Conservation (phyloP, 305 asterid genomes). For the Fraxinus albicans region DNA sequence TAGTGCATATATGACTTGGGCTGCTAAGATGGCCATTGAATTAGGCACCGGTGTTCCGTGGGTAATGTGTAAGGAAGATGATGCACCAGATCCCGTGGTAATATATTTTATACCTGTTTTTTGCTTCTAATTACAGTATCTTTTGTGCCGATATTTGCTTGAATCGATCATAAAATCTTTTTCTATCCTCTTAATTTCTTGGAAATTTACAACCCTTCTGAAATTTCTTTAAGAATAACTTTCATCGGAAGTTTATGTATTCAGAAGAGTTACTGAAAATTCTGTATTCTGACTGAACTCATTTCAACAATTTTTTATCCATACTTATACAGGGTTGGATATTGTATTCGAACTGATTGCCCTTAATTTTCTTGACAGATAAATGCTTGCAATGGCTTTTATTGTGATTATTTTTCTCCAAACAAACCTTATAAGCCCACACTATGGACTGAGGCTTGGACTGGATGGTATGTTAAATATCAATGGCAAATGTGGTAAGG, state of each 20-base stretch:
- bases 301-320: background rate
- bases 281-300: background rate
- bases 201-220: background rate
- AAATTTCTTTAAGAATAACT: background rate
- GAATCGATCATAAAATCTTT: background rate
- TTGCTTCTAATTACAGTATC: background rate
- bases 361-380: conserved; percentile 54
- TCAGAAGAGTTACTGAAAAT: background rate
- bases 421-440: conserved; percentile 88
- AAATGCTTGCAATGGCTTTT: conserved; percentile 93
- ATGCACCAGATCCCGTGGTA: conserved; percentile 99
- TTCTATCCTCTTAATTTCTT: background rate
- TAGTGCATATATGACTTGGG: conserved; percentile 77
- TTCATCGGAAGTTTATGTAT: background rate
- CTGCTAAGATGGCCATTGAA: conserved; percentile 85
- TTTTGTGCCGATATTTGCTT: background rate
- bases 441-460: conserved; percentile 98
- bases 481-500: background rate
- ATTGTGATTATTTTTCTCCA: conserved; percentile 86
- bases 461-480: conserved; percentile 69
- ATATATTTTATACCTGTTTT: conserved; percentile 7
- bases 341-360: conserved; percentile 9
- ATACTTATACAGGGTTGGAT: background rate
- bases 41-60: conserved; percentile 88
- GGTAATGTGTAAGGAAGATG: conserved; percentile 93